phyloP scores from a whole-genome alignment of 2,329 filamentous ascomycete species.

The Torrubiellomyces zombiae region DNA sequence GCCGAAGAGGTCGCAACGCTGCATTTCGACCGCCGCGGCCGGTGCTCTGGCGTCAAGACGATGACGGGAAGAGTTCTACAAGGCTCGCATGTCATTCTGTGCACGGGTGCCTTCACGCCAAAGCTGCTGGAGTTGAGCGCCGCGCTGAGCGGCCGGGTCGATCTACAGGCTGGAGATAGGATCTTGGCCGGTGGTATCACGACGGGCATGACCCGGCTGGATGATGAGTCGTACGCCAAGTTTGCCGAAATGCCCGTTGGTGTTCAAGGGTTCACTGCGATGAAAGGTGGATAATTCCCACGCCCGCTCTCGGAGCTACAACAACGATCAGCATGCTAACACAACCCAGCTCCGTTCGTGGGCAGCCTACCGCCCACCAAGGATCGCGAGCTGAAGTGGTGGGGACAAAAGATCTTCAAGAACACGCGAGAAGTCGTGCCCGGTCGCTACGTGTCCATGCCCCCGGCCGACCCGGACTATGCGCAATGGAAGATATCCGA shows the following conservation, averaged over 20 bases:
- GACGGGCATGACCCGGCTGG: slow-evolving; percentile 38
- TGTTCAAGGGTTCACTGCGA: slow-evolving; percentile 22
- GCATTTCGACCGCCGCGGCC: slow-evolving; percentile 25
- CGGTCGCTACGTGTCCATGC: slow-evolving; percentile 37
- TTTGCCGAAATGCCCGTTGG: slow-evolving; percentile 33
- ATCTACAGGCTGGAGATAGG: slow-evolving; percentile 33
- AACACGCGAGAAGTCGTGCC: slow-evolving; percentile 36
- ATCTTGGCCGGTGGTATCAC: slow-evolving; percentile 43
- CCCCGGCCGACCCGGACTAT: slow-evolving; percentile 39
- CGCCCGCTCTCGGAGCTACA: too few species aligned
- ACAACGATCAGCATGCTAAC: too few species aligned
- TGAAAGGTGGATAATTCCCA: slow-evolving; percentile 11
- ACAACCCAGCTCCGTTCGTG: slow-evolving; percentile 33
- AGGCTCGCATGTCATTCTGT: slow-evolving; percentile 35
- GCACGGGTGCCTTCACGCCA: slow-evolving; percentile 41
- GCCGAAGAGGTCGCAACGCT: slow-evolving; percentile 31
- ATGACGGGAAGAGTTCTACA: slow-evolving; percentile 23
- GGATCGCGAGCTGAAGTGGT: slow-evolving; percentile 38
- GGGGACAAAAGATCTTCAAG: slow-evolving; percentile 42
- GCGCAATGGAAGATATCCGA: slow-evolving; percentile 44
- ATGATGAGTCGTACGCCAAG: slow-evolving; percentile 24
- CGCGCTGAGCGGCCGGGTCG: slow-evolving; percentile 23
- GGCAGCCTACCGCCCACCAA: slow-evolving; percentile 39
- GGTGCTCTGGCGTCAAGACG: slow-evolving; percentile 31
- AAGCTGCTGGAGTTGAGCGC: slow-evolving; percentile 36